These are phyloP conservation scores for Aspergillus biplanus DNA, from an alignment of 495 filamentous ascomycete species.

Conservation along the genomic window DNA sequence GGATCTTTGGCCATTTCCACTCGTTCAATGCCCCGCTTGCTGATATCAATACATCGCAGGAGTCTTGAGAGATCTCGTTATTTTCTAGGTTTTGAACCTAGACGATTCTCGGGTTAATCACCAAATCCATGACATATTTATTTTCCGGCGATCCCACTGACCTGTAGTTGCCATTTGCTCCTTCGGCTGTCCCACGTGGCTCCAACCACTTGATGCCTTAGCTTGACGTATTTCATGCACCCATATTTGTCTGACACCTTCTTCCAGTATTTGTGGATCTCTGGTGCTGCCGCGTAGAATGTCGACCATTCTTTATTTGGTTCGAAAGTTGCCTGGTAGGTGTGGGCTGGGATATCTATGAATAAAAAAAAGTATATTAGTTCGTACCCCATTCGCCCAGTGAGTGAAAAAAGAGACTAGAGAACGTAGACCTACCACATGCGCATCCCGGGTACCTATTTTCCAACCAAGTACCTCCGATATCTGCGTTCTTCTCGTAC, in stretches of 20 bases:
- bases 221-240: conserved; percentile 42
- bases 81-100: conserved; percentile 46
- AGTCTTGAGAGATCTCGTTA: conserved; percentile 42
- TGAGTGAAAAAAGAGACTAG: background rate
- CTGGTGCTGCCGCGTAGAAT: conserved; percentile 58
- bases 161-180: conserved; percentile 53
- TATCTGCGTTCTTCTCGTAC: conserved; percentile 79
- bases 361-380: background rate
- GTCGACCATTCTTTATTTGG: conserved; percentile 62
- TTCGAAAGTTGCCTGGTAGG: conserved; percentile 57
- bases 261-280: conserved; percentile 63
- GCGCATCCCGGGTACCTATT: conserved; percentile 73
- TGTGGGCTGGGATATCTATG: conserved; percentile 47
- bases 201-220: conserved; percentile 39
- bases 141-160: conserved; percentile 9
- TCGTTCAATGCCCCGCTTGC: conserved; percentile 60
- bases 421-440: conserved; percentile 39
- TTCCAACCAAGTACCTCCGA: conserved; percentile 75
- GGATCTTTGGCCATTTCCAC: conserved; percentile 59
- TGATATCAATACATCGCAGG: conserved; percentile 60
- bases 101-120: no score
- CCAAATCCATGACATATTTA: no score
- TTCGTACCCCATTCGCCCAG: background rate
- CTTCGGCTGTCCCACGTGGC: conserved; percentile 45
- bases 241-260: conserved; percentile 47